Conservation (phyloP, 495 filamentous ascomycete genomes). For the Penicillium verhagenii region DNA sequence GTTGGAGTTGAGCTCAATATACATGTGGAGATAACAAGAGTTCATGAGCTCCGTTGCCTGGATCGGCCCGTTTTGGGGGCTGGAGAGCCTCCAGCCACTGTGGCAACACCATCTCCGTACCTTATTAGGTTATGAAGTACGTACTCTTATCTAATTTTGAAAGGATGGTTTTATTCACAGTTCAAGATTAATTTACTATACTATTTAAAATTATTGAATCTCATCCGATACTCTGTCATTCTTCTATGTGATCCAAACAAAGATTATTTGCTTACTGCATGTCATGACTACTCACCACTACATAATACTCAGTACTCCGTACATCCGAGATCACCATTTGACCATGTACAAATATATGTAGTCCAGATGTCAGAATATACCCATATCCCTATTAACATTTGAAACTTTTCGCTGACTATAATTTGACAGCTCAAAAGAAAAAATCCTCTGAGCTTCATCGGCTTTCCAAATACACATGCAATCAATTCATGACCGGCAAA, state of each 20-base stretch:
- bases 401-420: too few relatives aligned
- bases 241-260: background rate
- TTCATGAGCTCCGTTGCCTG: slow-evolving; percentile 23
- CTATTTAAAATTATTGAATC: too few relatives aligned
- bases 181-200: too few relatives aligned
- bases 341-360: background rate
- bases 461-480: too few relatives aligned
- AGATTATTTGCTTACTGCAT: background rate
- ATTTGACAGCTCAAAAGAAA: background rate
- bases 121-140: background rate
- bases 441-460: too few relatives aligned
- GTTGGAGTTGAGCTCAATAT: slow-evolving; percentile 22
- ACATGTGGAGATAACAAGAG: slow-evolving; percentile 23
- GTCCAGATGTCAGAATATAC: background rate
- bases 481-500: too few relatives aligned
- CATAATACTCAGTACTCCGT: too few relatives aligned
- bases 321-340: background rate
- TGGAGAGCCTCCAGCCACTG: slow-evolving; percentile 19
- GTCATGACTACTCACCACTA: background rate
- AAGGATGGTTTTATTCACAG: too few relatives aligned
- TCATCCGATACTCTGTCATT: background rate
- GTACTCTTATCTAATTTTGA: background rate
- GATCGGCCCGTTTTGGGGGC: slow-evolving; percentile 22
- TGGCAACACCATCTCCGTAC: slow-evolving; percentile 11
- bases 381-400: too few relatives aligned